Conservation (phyloP, 2,329 filamentous ascomycete species). For the Chaetomiaceae sp. region DNA sequence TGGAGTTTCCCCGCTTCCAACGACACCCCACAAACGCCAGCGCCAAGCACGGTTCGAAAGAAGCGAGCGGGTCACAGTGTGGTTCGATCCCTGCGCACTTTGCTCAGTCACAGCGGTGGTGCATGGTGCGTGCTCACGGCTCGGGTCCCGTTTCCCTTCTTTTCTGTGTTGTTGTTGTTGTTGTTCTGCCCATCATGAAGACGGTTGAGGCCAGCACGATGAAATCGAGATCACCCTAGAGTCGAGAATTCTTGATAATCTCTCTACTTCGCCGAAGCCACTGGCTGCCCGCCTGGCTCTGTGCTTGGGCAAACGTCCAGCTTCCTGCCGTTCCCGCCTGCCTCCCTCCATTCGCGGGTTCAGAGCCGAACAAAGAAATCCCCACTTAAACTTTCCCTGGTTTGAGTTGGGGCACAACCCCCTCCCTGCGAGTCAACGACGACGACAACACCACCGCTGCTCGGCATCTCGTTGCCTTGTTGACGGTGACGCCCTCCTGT, state of each 20-base stretch:
- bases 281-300: background rate
- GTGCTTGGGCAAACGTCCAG: background rate
- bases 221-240: background rate
- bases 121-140: background rate
- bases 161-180: too few species aligned
- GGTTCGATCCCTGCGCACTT: background rate
- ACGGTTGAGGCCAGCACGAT: too few species aligned
- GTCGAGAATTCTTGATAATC: background rate
- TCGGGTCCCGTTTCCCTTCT: background rate
- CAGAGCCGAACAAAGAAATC: slow-evolving; percentile 17
- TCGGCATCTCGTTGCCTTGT: slow-evolving; percentile 20
- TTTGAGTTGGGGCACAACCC: slow-evolving; percentile 23
- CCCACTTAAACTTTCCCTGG: slow-evolving; percentile 26
- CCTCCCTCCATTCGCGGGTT: background rate
- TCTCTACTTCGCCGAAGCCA: background rate
- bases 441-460: slow-evolving; percentile 20
- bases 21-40: slow-evolving; percentile 19
- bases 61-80: slow-evolving; percentile 9
- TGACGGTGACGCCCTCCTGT: slow-evolving; percentile 9
- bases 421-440: slow-evolving; percentile 22
- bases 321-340: background rate
- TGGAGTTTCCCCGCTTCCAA: slow-evolving; percentile 20
- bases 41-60: slow-evolving; percentile 12
- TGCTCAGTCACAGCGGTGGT: background rate
- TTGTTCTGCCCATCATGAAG: too few species aligned